Conservation (phyloP, 2,329 filamentous ascomycete genomes). For the Monosporascus sp. region DNA sequence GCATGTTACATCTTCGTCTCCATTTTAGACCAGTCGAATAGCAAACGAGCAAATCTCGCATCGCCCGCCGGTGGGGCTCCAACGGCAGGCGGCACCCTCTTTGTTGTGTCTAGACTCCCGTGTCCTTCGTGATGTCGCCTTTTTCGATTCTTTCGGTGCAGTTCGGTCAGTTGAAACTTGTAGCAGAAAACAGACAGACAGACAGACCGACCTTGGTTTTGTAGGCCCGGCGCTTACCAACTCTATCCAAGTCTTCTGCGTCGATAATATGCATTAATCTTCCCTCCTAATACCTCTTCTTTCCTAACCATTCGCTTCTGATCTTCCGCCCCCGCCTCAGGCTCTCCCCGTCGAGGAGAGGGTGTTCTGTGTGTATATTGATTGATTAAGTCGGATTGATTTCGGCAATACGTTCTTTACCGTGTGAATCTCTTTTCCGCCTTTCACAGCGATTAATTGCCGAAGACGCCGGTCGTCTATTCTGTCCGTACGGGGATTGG, state of each 20-base stretch:
- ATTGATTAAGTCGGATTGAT: conserved; percentile 21
- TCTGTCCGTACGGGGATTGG: conserved; percentile 8
- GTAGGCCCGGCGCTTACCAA: conserved; percentile 21
- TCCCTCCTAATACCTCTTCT: conserved; percentile 6
- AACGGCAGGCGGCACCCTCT: too few relatives aligned
- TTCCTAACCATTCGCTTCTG: conserved; percentile 15
- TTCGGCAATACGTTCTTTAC: conserved; percentile 21
- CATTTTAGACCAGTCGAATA: conserved; percentile 6
- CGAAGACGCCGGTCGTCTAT: conserved; percentile 35
- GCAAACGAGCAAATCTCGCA: neutral
- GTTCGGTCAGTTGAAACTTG: conserved; percentile 6
- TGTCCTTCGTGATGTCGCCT: neutral
- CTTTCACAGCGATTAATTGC: conserved; percentile 7
- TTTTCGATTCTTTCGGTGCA: conserved; percentile 11
- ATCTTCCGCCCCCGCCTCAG: conserved; percentile 16
- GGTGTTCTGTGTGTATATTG: conserved; percentile 16
- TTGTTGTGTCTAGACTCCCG: too few relatives aligned
- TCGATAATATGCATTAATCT: conserved; percentile 14
- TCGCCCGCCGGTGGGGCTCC: conserved; percentile 4
- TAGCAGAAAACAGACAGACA: neutral
- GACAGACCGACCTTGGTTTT: neutral
- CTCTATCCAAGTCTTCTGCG: conserved; percentile 14
- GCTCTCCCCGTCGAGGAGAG: conserved; percentile 10
- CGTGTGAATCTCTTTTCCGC: conserved; percentile 6
- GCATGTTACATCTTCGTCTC: conserved; percentile 10